Percentiles rank a stretch among this genome's conserved stretches.
phyloP scores from a whole-genome alignment of 1,139 yeast genomes.

The Yamadazyma mexicana region DNA sequence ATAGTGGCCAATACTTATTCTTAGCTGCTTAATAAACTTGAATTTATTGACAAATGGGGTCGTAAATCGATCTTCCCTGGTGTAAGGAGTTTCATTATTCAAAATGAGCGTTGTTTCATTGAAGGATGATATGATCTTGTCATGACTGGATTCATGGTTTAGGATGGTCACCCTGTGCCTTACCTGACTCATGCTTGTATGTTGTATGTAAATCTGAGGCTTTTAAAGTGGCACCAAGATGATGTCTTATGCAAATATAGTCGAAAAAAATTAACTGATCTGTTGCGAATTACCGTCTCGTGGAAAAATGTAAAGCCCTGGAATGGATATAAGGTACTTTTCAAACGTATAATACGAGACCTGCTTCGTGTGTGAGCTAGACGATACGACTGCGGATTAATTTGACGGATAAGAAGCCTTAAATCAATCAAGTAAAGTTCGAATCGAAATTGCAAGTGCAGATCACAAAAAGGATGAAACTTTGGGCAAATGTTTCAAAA shows the following conservation, averaged over 20 bases:
- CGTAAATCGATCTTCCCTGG: conserved; percentile 17
- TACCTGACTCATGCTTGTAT: conserved; percentile 6
- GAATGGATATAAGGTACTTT: conserved; percentile 1
- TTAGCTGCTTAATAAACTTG: conserved; percentile 18
- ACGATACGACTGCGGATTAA: too few species aligned
- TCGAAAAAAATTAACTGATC: neutral
- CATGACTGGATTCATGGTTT: conserved; percentile 29
- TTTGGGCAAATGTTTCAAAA: too few species aligned
- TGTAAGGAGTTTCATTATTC: conserved; percentile 12
- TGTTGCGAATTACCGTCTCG: conserved; percentile 3
- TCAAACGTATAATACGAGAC: too few species aligned
- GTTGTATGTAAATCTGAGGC: neutral
- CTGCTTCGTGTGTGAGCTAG: neutral
- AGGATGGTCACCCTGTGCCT: conserved; percentile 38
- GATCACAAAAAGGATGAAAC: too few species aligned
- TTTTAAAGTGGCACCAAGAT: too few species aligned
- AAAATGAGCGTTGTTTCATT: conserved; percentile 16
- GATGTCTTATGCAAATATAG: neutral
- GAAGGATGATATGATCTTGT: conserved; percentile 19
- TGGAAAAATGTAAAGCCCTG: conserved; percentile 1
- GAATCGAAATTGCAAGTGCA: too few species aligned
- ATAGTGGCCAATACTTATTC: conserved; percentile 24
- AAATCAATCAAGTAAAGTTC: too few species aligned
- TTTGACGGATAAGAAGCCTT: too few species aligned
- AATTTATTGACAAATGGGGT: conserved; percentile 9